Evolutionary conservation across 768 basidiomycete species (phyloP).

Genomic region (Collybia sordida): DNA sequence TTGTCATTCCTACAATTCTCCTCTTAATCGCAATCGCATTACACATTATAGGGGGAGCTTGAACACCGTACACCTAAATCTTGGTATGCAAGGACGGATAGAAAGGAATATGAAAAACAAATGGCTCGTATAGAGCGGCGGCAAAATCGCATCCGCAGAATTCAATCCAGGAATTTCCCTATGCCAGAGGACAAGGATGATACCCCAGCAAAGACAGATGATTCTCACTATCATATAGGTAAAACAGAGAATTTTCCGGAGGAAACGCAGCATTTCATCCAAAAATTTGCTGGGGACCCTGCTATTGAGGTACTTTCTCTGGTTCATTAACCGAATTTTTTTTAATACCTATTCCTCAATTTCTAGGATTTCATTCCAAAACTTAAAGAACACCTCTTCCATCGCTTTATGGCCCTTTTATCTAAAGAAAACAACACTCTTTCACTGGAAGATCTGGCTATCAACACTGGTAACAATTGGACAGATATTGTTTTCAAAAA

Average conservation of each 20-base stretch:
- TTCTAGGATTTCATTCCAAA: too few species aligned
- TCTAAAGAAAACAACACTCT: too few species aligned
- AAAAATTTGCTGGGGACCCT: background rate
- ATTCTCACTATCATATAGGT: too few species aligned
- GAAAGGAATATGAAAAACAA: slow-evolving; percentile 7
- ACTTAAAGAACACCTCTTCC: too few species aligned
- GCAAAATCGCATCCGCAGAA: slow-evolving; percentile 5
- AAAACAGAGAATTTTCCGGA: background rate
- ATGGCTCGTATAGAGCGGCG: slow-evolving; percentile 10
- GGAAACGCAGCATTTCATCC: background rate
- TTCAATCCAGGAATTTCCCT: too few species aligned
- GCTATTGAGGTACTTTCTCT: background rate
- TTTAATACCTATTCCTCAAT: too few species aligned
- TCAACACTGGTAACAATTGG: too few species aligned
- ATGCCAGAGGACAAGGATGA: too few species aligned
- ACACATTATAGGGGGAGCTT: slow-evolving; percentile 13
- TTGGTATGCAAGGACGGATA: slow-evolving; percentile 7
- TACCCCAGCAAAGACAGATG: too few species aligned
- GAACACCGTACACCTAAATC: slow-evolving; percentile 13
- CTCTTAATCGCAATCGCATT: background rate
- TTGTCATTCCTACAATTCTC: background rate
- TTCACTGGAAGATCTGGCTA: too few species aligned
- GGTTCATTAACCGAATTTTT: too few species aligned
- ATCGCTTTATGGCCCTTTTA: too few species aligned
- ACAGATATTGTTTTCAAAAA: background rate